Evolutionary conservation across 2,329 filamentous ascomycete species (phyloP).

Genomic region (Diaporthe humulicola): DNA sequence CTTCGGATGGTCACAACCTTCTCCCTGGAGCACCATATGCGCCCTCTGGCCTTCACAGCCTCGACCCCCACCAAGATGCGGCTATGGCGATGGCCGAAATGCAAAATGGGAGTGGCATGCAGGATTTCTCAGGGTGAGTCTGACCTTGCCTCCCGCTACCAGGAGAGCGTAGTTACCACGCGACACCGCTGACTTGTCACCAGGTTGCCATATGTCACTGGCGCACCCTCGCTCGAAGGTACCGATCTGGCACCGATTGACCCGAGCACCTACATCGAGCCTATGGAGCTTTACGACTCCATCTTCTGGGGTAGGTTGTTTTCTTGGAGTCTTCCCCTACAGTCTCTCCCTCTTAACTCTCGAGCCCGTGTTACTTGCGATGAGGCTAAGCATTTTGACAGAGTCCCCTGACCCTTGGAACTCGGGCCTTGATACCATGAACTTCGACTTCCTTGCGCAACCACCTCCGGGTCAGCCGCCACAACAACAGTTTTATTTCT

Average conservation of each 20-base stretch:
- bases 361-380: no score
- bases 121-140: conserved; percentile 59
- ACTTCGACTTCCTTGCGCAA: conserved; percentile 72
- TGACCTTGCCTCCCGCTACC: not conserved
- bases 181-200: conserved; percentile 4
- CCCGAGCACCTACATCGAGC: conserved; percentile 71
- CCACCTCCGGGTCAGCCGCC: conserved; percentile 70
- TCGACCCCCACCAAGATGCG: conserved; percentile 71
- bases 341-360: not conserved
- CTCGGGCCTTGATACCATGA: conserved; percentile 67
- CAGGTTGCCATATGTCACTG: conserved; percentile 31
- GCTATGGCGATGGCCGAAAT: conserved; percentile 76
- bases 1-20: conserved; percentile 30
- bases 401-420: conserved; percentile 73
- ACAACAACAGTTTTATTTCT: conserved; percentile 70
- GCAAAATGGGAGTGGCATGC: conserved; percentile 67
- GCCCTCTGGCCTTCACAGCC: conserved; percentile 43
- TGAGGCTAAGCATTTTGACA: conserved; percentile 45
- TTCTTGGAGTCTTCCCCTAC: not conserved
- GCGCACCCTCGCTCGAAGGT: conserved; percentile 52
- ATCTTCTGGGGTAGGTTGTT: conserved; percentile 74
- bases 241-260: conserved; percentile 64
- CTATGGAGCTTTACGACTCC: conserved; percentile 77
- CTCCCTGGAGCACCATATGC: conserved; percentile 44
- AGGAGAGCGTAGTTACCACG: no score